Evolutionary conservation across 305 asterid species (phyloP), one percentile per base, ranked within the genome.

Genomic region (Fraxinus greggii): DNA sequence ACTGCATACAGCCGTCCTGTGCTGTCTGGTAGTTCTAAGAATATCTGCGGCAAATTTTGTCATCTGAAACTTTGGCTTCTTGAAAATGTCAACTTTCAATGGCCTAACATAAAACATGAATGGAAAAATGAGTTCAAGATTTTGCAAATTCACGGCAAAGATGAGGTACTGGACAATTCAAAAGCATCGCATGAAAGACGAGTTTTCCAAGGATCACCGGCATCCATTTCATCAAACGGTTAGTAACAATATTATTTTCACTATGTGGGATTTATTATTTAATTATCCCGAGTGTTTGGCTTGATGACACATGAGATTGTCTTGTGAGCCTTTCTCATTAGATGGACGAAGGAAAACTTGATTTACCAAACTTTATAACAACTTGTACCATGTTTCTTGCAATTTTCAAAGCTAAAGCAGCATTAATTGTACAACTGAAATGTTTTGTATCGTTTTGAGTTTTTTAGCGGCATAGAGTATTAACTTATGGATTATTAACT

Each of bases 11-110:
- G 78, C 81, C 35, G 17, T 77, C 74, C 63, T 21, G 54, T 69
- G 79, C 74, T 69, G 7, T 80, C 21, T 78, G 83, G 89, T 80
- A 65, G 81, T 63, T 77, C 61, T 40, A 81, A 69, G 78, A 72
- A n/a, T 29, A 81, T 83, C 24, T 85, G 83, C 40, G 3, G 81
- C 75, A 87, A 73, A 65, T 76, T 80, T 40, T 24, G 67, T 72
- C 65, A 70, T 76, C 70, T 76, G 79, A 78, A 84, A 75, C 76
- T 38, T 48, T 77, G 83, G 85, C 79, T 81, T 40, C 80, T 82
- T 82, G 69, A 45, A 54, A 83, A 69, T 72, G 54, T 61, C 28
- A 75, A 77, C 31, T 65, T 33, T 59, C 84, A 23, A 32, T 1
- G 33, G 29, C 75, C 78, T 42, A 32, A 42, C 7, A 80, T 48